Evolutionary conservation across 345 rosid genomes (phyloP).

Genomic region (Bruguiera sexangula): DNA sequence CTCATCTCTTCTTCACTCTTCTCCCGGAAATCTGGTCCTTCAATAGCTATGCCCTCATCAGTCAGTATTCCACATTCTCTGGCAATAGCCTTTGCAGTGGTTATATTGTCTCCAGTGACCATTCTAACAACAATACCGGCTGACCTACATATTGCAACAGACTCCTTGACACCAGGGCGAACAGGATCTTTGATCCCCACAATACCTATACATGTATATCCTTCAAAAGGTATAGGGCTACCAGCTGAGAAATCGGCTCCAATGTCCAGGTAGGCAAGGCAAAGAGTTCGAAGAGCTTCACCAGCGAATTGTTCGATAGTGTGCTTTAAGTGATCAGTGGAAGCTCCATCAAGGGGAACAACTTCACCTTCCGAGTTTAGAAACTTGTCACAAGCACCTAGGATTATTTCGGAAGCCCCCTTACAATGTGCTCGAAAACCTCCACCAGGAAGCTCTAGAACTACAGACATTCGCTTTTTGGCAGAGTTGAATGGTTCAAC

Average conservation of each 20-base stretch:
- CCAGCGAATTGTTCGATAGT: conserved; percentile 71
- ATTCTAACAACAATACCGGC: conserved; percentile 33
- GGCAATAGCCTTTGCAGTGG: conserved; percentile 35
- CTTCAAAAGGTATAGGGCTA: conserved; percentile 43
- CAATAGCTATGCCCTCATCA: conserved; percentile 32
- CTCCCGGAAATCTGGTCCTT: conserved; percentile 31
- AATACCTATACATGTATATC: conserved; percentile 33
- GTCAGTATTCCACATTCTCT: conserved; percentile 36
- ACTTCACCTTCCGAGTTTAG: conserved; percentile 61
- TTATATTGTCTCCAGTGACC: conserved; percentile 35
- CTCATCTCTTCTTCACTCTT: conserved; percentile 33
- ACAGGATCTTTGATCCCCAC: conserved; percentile 38
- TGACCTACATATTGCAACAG: conserved; percentile 34
- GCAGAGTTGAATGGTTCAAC: conserved; percentile 92
- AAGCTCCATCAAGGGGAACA: conserved; percentile 62
- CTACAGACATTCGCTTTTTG: conserved; percentile 84
- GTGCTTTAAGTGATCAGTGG: conserved; percentile 39
- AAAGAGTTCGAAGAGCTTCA: conserved; percentile 93
- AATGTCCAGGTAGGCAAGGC: conserved; percentile 73
- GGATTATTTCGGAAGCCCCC: conserved; percentile 86
- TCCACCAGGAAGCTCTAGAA: conserved; percentile 66
- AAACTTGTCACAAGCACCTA: conserved; percentile 73
- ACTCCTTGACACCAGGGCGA: conserved; percentile 36
- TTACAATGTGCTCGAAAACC: conserved; percentile 62
- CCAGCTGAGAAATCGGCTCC: conserved; percentile 52